Evolutionary conservation across 169 alveolate genomes (phyloP).

Genomic region (Cryptosporidium sp.): DNA sequence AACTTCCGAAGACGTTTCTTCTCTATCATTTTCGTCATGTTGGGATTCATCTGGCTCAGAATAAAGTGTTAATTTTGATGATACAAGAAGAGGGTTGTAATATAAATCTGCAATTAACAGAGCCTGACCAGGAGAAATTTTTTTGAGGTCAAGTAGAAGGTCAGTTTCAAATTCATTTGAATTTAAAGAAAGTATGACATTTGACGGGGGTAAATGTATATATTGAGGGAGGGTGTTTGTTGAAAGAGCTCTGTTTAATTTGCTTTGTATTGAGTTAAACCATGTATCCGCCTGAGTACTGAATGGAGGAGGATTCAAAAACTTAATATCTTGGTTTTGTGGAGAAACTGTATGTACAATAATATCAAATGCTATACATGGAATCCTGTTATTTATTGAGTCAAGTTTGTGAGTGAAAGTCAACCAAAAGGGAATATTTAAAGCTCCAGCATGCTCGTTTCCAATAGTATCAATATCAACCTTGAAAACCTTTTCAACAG

Average conservation of each 20-base stretch:
- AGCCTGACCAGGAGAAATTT: constrained; percentile 6
- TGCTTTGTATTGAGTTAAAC: constrained; percentile 13
- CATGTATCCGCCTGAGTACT: constrained; percentile 1
- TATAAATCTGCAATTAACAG: constrained; percentile 33
- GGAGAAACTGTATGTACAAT: constrained; percentile 49
- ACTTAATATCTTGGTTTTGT: background rate
- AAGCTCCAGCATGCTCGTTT: constrained; percentile 24
- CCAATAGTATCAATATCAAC: constrained; percentile 27
- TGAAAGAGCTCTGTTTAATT: constrained; percentile 26
- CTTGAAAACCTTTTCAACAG: constrained; percentile 51
- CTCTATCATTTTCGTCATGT: constrained; percentile 9
- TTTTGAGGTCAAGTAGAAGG: constrained; percentile 20
- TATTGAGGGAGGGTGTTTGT: constrained; percentile 36
- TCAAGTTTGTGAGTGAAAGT: constrained; percentile 52
- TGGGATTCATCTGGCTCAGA: constrained; percentile 13
- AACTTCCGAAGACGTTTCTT: background rate
- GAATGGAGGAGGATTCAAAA: background rate
- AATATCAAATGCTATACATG: constrained; percentile 76
- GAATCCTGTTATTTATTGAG: constrained; percentile 9
- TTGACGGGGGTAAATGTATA: constrained; percentile 31
- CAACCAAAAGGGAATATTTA: constrained; percentile 51
- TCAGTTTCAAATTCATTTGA: constrained; percentile 34
- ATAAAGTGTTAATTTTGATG: constrained; percentile 32
- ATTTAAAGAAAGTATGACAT: background rate
- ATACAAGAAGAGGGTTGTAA: constrained; percentile 42